A percentile compares a stretch with the other conserved stretches of the same genome.
Evolutionary conservation across 2,329 filamentous ascomycete genomes (phyloP).

Genomic region (Thelonectria olida): DNA sequence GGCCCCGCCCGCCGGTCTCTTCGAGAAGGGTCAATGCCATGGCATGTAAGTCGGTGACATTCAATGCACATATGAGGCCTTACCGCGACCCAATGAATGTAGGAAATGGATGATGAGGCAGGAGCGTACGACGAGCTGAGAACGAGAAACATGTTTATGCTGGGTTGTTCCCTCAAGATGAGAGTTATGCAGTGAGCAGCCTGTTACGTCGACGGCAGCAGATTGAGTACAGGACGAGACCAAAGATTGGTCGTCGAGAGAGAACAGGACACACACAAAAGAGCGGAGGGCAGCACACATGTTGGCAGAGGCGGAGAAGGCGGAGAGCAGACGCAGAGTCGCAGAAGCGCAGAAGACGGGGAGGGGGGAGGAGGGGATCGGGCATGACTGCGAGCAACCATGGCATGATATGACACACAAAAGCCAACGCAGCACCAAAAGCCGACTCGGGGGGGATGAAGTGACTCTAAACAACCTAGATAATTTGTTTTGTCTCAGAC

Average conservation of each 20-base stretch:
- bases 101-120: slow-evolving; percentile 1
- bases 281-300: slow-evolving; percentile 1
- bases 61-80: slow-evolving; percentile 9
- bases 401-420: slow-evolving; percentile 14
- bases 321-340: neutral
- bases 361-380: neutral
- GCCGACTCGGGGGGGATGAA: slow-evolving; percentile 3
- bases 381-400: slow-evolving; percentile 2
- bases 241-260: too few relatives aligned
- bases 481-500: neutral
- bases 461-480: neutral
- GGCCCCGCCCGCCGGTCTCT: slow-evolving; percentile 12
- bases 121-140: slow-evolving; percentile 5
- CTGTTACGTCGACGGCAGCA: slow-evolving; percentile 2
- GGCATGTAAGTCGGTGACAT: slow-evolving; percentile 18
- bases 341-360: neutral
- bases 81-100: slow-evolving; percentile 1
- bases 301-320: neutral
- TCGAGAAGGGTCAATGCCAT: slow-evolving; percentile 6
- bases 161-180: slow-evolving; percentile 15
- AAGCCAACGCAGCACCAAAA: slow-evolving; percentile 11
- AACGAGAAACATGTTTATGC: slow-evolving; percentile 15
- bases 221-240: slow-evolving; percentile 1
- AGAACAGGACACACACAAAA: neutral
- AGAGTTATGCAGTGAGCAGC: neutral